Percentiles rank a stretch among this genome's conserved stretches.
Conservation (phyloP, 257 asterid genomes). For the Solanum piurae region DNA sequence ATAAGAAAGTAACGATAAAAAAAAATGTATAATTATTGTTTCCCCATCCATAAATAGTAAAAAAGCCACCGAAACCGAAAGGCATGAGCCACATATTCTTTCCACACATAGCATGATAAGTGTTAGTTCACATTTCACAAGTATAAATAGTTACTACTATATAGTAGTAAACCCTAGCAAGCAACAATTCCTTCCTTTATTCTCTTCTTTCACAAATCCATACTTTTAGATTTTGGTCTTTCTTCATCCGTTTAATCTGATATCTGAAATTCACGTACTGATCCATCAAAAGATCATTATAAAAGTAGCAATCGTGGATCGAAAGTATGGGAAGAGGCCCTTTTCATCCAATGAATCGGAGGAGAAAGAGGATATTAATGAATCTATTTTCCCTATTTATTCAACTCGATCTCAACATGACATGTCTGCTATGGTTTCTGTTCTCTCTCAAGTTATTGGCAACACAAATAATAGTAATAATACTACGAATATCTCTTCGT, state of each 20-base stretch:
- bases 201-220: not conserved
- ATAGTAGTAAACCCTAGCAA: not conserved
- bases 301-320: not conserved
- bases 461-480: not conserved
- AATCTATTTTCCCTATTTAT: not conserved
- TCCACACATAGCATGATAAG: not conserved
- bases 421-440: conserved; percentile 5
- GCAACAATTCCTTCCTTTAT: not conserved
- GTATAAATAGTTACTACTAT: not conserved
- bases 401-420: not conserved
- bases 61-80: not conserved
- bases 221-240: not conserved
- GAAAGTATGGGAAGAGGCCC: conserved; percentile 22
- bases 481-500: not conserved
- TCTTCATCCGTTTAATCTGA: not conserved
- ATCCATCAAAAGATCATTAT: not conserved
- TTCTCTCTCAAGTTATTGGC: conserved; percentile 4
- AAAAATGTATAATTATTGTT: not conserved
- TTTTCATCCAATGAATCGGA: conserved; percentile 20
- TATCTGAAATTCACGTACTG: not conserved
- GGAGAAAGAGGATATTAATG: not conserved
- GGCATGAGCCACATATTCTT: not conserved
- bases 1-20: not conserved
- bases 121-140: not conserved
- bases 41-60: not conserved